Evolutionary conservation across 306 rosid species (phyloP), one percentile per base, ranked within the genome.

Genomic region (Arachis hypogaea): DNA sequence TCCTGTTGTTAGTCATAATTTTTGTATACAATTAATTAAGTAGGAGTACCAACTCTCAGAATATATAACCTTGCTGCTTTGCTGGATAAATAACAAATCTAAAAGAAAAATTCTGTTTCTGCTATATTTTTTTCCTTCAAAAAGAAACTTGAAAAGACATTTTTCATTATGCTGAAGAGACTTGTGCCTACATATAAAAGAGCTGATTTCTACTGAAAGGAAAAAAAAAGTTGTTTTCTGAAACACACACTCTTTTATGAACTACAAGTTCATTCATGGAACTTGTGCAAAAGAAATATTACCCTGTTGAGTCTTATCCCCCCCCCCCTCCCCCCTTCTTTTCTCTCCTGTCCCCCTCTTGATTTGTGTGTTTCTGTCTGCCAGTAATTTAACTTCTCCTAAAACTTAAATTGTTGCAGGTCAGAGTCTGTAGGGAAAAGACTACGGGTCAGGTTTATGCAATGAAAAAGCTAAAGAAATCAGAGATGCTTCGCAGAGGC

Each of bases 401-500:
- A 63, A 83, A 82, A 43, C 77, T 83, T 71, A 64, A 89, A 74
- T 33, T 81, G 65, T 63, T 81, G 85, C 85, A 95, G 99, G 99
- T 95, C 77, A 96, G 93, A 79, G 81, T 95, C 68, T 95, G 99
- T 75, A 88, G 93, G 82, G 98, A 95, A 82, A 90, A 86, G 89
- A 84, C 88, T 4, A 83, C 93, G 6, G 92, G 83, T 79, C 86
- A 88, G 76, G 99, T 95, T 30, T 95, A 87, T 87, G 99, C 99
- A 33, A 95, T 95, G 99, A 95, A 95, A 86, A 95, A 95, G 71
- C 93, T 95, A 43, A 95, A 95, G 88, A 95, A 95, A 80, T 92
- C 99, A 43, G 98, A 92, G 88, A 95, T 95, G 98, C 99, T 95
- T 82, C 98, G 98, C 52, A 82, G 98, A 81, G 97, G 97, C 82